phyloP scores from a whole-genome alignment of 495 filamentous ascomycete genomes.

The Schizothecium vesticola region DNA sequence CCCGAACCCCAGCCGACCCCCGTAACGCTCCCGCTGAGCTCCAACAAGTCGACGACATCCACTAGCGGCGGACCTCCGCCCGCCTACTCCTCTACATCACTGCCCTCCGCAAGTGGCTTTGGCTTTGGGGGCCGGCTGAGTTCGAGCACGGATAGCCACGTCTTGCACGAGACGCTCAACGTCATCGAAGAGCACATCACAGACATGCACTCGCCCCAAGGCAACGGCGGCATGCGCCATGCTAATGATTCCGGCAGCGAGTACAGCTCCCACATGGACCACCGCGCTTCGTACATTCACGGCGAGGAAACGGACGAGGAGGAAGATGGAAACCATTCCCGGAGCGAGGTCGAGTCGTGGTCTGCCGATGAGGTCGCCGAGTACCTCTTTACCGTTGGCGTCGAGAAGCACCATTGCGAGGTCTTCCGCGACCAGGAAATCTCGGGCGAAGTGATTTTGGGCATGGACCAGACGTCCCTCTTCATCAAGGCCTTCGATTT shows the following conservation, averaged over 20 bases:
- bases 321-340: slow-evolving; percentile 48
- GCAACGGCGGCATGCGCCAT: slow-evolving; percentile 43
- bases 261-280: slow-evolving; percentile 73
- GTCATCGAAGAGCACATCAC: slow-evolving; percentile 99
- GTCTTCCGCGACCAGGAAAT: slow-evolving; percentile 97
- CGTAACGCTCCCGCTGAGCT: slow-evolving; percentile 36
- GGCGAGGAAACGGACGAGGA: slow-evolving; percentile 82
- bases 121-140: slow-evolving; percentile 25
- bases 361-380: slow-evolving; percentile 72
- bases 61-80: slow-evolving; percentile 16
- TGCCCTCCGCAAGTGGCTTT: slow-evolving; percentile 17
- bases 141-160: slow-evolving; percentile 60
- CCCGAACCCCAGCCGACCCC: slow-evolving; percentile 30
- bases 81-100: slow-evolving; percentile 17
- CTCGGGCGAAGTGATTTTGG: slow-evolving; percentile 82
- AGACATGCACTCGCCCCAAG: slow-evolving; percentile 72
- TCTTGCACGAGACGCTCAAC: slow-evolving; percentile 93
- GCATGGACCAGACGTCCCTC: slow-evolving; percentile 88
- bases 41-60: slow-evolving; percentile 26
- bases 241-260: slow-evolving; percentile 84
- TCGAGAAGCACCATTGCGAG: slow-evolving; percentile 81
- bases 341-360: slow-evolving; percentile 68
- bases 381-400: slow-evolving; percentile 71
- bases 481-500: slow-evolving; percentile 95
- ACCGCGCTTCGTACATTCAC: slow-evolving; percentile 82